Evolutionary conservation across 2,329 filamentous ascomycete species (phyloP), one percentile per base, ranked within the genome.

Genomic region (Amauroascus verrucosus): DNA sequence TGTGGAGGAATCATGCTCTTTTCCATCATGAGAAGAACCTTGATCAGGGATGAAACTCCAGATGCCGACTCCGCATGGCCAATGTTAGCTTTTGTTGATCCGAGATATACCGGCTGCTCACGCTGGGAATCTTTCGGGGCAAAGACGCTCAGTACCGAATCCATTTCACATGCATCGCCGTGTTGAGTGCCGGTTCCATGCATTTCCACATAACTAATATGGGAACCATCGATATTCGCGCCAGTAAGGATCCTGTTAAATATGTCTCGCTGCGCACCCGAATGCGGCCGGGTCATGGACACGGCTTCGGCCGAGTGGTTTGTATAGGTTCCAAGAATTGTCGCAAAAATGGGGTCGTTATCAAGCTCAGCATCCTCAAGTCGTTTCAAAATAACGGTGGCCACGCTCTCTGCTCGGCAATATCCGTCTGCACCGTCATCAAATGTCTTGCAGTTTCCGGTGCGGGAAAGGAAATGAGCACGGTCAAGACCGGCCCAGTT

Each of bases 131-230:
- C 11, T 32, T 6, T 32, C 30, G 30, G 6, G 6, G 30, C 30
- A 11, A 32, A 32, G 30, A 32, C 6, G 30, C 30, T 32, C 11
- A 11, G 6, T 11, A 94, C 85, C 0, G 84, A 88, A 1, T 81
- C 75, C 84, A 91, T 90, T 66, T 95, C 89, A 3, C 82, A 85
- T 6, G 82, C 83, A 63, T 95, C 88, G 56, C 86, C 88, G 32
- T 85, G 87, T 67, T 93, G 86, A 0, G 87, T 95, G 32, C 88
- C 88, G 1, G 88, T 95, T 14, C 86, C 88, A 66, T 95, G 88
- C 83, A 93, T 88, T 69, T 94, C 88, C 6, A 95, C 82, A 63
- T 91, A 93, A 67, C 82, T 82, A 47, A 95, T 78, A 58, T 90
- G 85, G 48, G 82, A 77, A 1, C 87, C 84, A 62, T 90, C 83